A percentile compares a stretch with the other conserved stretches of the same genome.
phyloP scores from a whole-genome alignment of 495 filamentous ascomycete species.

The Xylaria nigripes region DNA sequence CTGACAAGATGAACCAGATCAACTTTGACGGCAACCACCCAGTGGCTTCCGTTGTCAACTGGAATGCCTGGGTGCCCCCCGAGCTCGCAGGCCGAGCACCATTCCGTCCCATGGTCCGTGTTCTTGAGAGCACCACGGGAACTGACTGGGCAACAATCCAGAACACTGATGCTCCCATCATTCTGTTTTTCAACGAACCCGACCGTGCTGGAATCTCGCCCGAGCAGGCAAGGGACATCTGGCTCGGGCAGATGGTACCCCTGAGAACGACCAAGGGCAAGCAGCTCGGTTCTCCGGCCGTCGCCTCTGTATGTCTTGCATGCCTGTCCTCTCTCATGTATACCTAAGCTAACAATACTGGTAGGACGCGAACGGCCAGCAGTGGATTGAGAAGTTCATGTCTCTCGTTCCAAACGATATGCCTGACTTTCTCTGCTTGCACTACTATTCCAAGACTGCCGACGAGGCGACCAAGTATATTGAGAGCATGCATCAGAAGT shows the following conservation, averaged over 20 bases:
- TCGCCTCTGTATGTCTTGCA: slow-evolving; percentile 19
- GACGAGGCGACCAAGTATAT: slow-evolving; percentile 25
- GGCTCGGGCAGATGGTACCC: slow-evolving; percentile 32
- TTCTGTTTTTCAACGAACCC: slow-evolving; percentile 44
- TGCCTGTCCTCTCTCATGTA: background rate
- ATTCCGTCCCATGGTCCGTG: slow-evolving; percentile 39
- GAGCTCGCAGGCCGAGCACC: slow-evolving; percentile 35
- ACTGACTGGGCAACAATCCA: slow-evolving; percentile 33
- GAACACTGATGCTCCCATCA: slow-evolving; percentile 21
- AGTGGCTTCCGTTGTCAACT: slow-evolving; percentile 34
- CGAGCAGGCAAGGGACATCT: slow-evolving; percentile 33
- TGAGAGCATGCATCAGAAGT: slow-evolving; percentile 30
- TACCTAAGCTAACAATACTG: slow-evolving; percentile 3
- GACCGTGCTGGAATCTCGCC: slow-evolving; percentile 34
- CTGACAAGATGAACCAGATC: slow-evolving; percentile 28
- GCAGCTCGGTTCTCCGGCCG: slow-evolving; percentile 29
- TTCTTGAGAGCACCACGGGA: slow-evolving; percentile 21
- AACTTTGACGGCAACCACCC: slow-evolving; percentile 21
- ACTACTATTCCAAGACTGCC: slow-evolving; percentile 39
- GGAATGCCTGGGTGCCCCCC: slow-evolving; percentile 41
- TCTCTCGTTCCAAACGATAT: slow-evolving; percentile 21
- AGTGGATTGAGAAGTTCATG: slow-evolving; percentile 42
- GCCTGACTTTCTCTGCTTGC: slow-evolving; percentile 39
- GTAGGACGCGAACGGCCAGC: slow-evolving; percentile 29
- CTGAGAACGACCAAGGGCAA: slow-evolving; percentile 32